phyloP scores from a whole-genome alignment of 1,284 basidiomycete genomes.

The Somion occarium region DNA sequence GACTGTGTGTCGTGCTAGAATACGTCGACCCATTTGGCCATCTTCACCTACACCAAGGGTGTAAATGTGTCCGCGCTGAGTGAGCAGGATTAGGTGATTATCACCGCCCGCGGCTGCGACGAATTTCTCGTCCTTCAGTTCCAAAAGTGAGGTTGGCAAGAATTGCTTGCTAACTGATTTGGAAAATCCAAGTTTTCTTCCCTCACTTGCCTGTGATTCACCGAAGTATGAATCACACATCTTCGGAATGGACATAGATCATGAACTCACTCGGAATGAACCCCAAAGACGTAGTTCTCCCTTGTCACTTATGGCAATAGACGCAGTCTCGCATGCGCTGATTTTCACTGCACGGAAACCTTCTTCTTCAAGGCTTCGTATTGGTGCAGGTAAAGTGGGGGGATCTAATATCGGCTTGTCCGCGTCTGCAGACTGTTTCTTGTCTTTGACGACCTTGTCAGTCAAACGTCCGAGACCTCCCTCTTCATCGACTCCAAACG shows the following conservation, averaged over 20 bases:
- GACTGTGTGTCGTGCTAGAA: constrained; percentile 79
- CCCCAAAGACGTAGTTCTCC: constrained; percentile 90
- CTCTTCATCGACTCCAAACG: constrained; percentile 91
- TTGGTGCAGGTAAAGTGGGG: constrained; percentile 67
- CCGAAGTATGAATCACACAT: constrained; percentile 9
- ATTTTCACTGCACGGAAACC: constrained; percentile 81
- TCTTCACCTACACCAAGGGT: constrained; percentile 88
- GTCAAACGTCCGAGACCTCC: constrained; percentile 87
- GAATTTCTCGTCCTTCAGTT: constrained; percentile 71
- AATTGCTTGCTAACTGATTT: constrained; percentile 63
- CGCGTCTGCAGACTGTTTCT: constrained; percentile 55
- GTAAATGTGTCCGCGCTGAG: constrained; percentile 79
- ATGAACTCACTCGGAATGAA: constrained; percentile 79
- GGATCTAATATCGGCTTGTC: constrained; percentile 80
- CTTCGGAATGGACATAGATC: constrained; percentile 3
- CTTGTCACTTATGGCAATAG: constrained; percentile 71
- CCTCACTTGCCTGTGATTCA: constrained; percentile 60
- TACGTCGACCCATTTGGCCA: constrained; percentile 81
- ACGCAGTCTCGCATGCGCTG: constrained; percentile 82
- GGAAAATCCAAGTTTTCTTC: constrained; percentile 77
- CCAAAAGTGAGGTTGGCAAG: constrained; percentile 66
- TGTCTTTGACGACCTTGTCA: constrained; percentile 57
- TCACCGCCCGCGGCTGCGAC: constrained; percentile 74
- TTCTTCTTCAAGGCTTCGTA: constrained; percentile 68
- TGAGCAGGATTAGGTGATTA: constrained; percentile 86